Evolutionary conservation across 2,329 filamentous ascomycete species (phyloP).

Genomic region (Talaromyces sp.): DNA sequence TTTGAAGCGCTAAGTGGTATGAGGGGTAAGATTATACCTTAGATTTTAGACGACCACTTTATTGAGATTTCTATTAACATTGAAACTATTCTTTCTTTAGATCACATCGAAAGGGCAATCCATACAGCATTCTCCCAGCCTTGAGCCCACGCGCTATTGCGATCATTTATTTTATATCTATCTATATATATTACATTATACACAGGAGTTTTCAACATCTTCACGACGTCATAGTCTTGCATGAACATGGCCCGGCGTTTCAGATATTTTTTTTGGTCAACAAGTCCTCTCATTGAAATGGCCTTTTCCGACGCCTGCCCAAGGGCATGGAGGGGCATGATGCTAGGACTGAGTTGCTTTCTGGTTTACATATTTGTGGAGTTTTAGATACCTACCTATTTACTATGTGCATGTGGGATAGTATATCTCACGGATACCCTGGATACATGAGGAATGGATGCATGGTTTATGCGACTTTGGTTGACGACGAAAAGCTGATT

Average conservation of each 20-base stretch:
- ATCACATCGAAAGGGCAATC: conserved; percentile 41
- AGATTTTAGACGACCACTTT: not conserved
- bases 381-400: not conserved
- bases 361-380: not conserved
- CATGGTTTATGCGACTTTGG: not conserved
- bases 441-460: not conserved
- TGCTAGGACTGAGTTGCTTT: not conserved
- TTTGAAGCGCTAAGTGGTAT: conserved; percentile 42
- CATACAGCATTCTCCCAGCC: conserved; percentile 36
- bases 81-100: conserved; percentile 19
- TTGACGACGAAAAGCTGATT: not conserved
- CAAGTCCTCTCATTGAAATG: too few species aligned
- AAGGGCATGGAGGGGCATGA: too few species aligned
- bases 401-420: conserved; percentile 7
- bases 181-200: not conserved
- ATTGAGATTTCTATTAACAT: not conserved
- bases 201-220: not conserved
- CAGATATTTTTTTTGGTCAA: not conserved
- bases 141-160: not conserved
- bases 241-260: not conserved
- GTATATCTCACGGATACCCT: conserved; percentile 1
- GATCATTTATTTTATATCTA: not conserved
- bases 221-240: not conserved
- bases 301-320: not conserved
- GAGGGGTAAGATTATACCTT: conserved; percentile 32